Percentiles rank a stretch among this genome's conserved stretches.
These are phyloP conservation scores for Begonia loranthoides DNA, from an alignment of 306 rosid species.

Conservation along the genomic window DNA sequence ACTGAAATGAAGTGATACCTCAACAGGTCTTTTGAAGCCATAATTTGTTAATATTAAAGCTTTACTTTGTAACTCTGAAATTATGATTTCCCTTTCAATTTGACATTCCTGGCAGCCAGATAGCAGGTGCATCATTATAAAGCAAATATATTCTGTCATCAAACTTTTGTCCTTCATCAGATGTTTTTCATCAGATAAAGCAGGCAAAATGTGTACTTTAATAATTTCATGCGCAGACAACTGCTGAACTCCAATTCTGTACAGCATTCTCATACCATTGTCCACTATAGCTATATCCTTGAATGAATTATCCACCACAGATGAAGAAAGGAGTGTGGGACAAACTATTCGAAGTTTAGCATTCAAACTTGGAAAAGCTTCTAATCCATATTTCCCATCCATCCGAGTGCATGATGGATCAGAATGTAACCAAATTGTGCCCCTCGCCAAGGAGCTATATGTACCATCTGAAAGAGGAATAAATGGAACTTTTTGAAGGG, in stretches of 20 bases:
- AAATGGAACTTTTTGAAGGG: slow-evolving; percentile 40
- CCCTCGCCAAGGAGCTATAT: slow-evolving; percentile 53
- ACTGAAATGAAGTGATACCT: slow-evolving; percentile 68
- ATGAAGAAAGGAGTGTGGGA: slow-evolving; percentile 49
- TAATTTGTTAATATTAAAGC: slow-evolving; percentile 53
- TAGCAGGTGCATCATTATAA: slow-evolving; percentile 64
- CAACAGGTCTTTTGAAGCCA: slow-evolving; percentile 61
- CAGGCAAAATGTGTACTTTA: slow-evolving; percentile 69
- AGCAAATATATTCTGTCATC: slow-evolving; percentile 77
- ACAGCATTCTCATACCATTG: slow-evolving; percentile 47
- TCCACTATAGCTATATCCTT: slow-evolving; percentile 23
- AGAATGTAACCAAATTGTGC: slow-evolving; percentile 75
- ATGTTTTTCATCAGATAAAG: slow-evolving; percentile 33
- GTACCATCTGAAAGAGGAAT: slow-evolving; percentile 91
- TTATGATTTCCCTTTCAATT: slow-evolving; percentile 40
- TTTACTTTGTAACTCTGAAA: slow-evolving; percentile 45
- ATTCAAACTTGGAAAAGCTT: slow-evolving; percentile 56
- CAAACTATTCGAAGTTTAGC: slow-evolving; percentile 57
- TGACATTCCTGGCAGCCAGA: slow-evolving; percentile 62
- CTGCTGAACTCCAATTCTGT: slow-evolving; percentile 62
- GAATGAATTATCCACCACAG: slow-evolving; percentile 28
- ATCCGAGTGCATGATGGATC: slow-evolving; percentile 30
- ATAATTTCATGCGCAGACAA: slow-evolving; percentile 86
- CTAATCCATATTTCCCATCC: slow-evolving; percentile 40
- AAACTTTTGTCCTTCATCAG: slow-evolving; percentile 23